These are phyloP conservation scores for Zygosaccharomyces pseudorouxii DNA, from an alignment of 805 yeast species.

Conservation along the genomic window DNA sequence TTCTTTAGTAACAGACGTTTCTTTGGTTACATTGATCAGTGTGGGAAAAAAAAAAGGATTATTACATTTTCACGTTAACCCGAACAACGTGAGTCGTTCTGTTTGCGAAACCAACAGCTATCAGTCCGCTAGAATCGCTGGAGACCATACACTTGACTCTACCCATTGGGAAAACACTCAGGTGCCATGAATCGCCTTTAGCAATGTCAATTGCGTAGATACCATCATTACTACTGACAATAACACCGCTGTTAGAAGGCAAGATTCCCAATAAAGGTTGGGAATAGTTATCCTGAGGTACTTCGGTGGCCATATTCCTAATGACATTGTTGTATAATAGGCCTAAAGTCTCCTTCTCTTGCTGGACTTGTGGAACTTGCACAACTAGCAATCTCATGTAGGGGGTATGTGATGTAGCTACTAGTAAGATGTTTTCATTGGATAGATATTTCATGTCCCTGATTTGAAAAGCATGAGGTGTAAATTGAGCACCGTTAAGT, in stretches of 20 bases:
- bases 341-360: slow-evolving; percentile 1
- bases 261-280: slow-evolving; percentile 27
- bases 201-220: slow-evolving; percentile 28
- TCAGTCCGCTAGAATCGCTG: slow-evolving; percentile 4
- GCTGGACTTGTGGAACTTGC: slow-evolving; percentile 45
- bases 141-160: slow-evolving; percentile 28
- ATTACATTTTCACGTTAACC: slow-evolving; percentile 1
- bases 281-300: slow-evolving; percentile 29
- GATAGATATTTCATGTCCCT: slow-evolving; percentile 20
- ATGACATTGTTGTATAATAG: slow-evolving; percentile 27
- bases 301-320: slow-evolving; percentile 28
- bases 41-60: not conserved
- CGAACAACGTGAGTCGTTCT: slow-evolving; percentile 11
- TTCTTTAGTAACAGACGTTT: too few species aligned
- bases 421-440: slow-evolving; percentile 37
- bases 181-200: slow-evolving; percentile 29
- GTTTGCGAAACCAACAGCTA: slow-evolving; percentile 21
- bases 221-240: slow-evolving; percentile 29
- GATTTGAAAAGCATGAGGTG: slow-evolving; percentile 51
- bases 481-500: slow-evolving; percentile 68
- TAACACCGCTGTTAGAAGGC: slow-evolving; percentile 17
- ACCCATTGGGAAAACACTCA: slow-evolving; percentile 28
- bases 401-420: slow-evolving; percentile 77
- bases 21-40: not conserved
- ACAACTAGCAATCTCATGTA: slow-evolving; percentile 63